These are phyloP conservation scores for Macroventuria anomochaeta DNA, from an alignment of 2,329 filamentous ascomycete species.

Conservation along the genomic window DNA sequence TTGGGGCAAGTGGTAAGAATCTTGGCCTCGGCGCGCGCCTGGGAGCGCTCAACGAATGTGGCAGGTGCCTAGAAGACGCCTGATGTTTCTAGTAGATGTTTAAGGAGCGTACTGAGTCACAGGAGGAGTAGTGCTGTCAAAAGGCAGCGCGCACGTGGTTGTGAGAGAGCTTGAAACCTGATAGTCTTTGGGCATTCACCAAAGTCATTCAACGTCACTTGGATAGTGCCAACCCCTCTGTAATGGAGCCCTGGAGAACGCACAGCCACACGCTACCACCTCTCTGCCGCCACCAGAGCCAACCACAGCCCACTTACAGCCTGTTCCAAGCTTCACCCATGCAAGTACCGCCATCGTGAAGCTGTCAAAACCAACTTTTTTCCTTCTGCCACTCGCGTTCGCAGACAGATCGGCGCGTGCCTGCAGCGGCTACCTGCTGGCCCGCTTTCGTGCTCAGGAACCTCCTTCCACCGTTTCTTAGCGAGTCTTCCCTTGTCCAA, in stretches of 20 bases:
- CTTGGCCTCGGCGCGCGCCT: slow-evolving; percentile 34
- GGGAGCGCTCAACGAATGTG: slow-evolving; percentile 31
- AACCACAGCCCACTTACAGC: slow-evolving; percentile 17
- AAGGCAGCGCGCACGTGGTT: slow-evolving; percentile 8
- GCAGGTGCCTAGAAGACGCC: slow-evolving; percentile 8
- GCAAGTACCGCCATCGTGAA: slow-evolving; percentile 14
- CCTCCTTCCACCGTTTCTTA: slow-evolving; percentile 13
- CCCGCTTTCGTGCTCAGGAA: slow-evolving; percentile 41
- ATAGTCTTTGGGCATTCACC: slow-evolving; percentile 21
- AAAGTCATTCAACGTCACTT: slow-evolving; percentile 14
- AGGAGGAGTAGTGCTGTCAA: not conserved
- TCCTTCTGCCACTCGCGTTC: slow-evolving; percentile 21
- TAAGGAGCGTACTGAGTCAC: slow-evolving; percentile 14
- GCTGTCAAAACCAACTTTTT: slow-evolving; percentile 20
- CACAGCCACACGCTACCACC: slow-evolving; percentile 23
- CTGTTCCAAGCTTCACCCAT: slow-evolving; percentile 21
- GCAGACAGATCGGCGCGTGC: slow-evolving; percentile 32
- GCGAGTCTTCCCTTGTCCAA: slow-evolving; percentile 22
- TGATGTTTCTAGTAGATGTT: slow-evolving; percentile 3
- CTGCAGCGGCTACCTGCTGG: slow-evolving; percentile 42
- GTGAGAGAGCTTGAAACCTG: slow-evolving; percentile 12
- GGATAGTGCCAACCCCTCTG: slow-evolving; percentile 13
- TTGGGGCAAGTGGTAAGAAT: slow-evolving; percentile 25
- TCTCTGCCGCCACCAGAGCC: slow-evolving; percentile 5
- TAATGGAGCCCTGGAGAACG: slow-evolving; percentile 3